These are phyloP conservation scores for Nymphaea colorata DNA, from an alignment of 164 flowering plant species.

Conservation along the genomic window DNA sequence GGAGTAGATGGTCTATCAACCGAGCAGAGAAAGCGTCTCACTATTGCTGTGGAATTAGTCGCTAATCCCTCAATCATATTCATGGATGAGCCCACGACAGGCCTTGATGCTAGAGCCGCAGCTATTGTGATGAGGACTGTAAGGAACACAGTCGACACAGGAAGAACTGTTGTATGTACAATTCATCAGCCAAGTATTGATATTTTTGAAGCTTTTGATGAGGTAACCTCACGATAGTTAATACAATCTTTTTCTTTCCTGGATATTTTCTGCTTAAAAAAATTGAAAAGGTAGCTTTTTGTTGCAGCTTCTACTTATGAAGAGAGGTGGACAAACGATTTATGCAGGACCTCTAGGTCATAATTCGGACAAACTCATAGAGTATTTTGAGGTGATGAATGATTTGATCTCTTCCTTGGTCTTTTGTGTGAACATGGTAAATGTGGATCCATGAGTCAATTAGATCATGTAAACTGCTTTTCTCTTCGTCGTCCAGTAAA, in stretches of 20 bases:
- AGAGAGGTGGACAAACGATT: slow-evolving; percentile 93
- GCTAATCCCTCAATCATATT: slow-evolving; percentile 97
- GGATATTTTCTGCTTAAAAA: neutral
- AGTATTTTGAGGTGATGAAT: slow-evolving; percentile 55
- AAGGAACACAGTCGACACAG: slow-evolving; percentile 94
- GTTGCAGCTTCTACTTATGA: slow-evolving; percentile 63
- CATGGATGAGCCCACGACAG: slow-evolving; percentile 99
- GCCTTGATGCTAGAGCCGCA: slow-evolving; percentile 97
- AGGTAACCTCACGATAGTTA: slow-evolving; percentile 23
- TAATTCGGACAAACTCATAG: slow-evolving; percentile 60
- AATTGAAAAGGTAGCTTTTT: neutral
- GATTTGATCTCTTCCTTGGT: no score
- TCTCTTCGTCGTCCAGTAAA: no score
- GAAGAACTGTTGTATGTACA: slow-evolving; percentile 94
- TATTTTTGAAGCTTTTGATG: slow-evolving; percentile 94
- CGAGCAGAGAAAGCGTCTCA: slow-evolving; percentile 87
- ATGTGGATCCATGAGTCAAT: no score
- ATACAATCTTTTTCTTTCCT: no score
- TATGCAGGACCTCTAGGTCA: slow-evolving; percentile 81
- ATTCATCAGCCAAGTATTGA: slow-evolving; percentile 98
- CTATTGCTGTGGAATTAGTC: slow-evolving; percentile 94
- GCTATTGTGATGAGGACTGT: slow-evolving; percentile 97
- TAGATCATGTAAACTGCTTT: no score
- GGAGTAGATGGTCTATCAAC: slow-evolving; percentile 90
- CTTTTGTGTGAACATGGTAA: no score